Evolutionary conservation across 2,329 filamentous ascomycete genomes (phyloP).

Genomic region (Ampelomyces quisqualis): DNA sequence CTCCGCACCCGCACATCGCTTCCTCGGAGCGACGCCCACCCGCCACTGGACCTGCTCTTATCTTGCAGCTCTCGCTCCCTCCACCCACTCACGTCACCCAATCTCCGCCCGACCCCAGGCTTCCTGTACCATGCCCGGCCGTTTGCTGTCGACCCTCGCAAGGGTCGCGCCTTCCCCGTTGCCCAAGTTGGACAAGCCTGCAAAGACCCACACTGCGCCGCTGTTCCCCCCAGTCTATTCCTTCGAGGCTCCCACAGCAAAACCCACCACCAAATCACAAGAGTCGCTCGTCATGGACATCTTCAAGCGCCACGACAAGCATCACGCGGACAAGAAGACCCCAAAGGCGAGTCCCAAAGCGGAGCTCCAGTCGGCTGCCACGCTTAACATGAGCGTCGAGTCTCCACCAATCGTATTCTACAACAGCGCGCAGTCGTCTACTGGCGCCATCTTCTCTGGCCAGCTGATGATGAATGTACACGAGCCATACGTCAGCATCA

Average conservation of each 20-base stretch:
- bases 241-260: slow-evolving; percentile 32
- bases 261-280: slow-evolving; percentile 32
- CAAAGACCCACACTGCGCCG: slow-evolving; percentile 23
- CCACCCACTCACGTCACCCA: slow-evolving; percentile 16
- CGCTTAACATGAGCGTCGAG: slow-evolving; percentile 68
- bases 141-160: slow-evolving; percentile 37
- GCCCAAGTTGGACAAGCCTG: slow-evolving; percentile 27
- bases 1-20: slow-evolving; percentile 19
- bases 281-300: slow-evolving; percentile 44
- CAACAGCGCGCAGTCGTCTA: slow-evolving; percentile 70
- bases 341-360: slow-evolving; percentile 38
- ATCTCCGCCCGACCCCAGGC: slow-evolving; percentile 33
- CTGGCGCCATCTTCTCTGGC: slow-evolving; percentile 81
- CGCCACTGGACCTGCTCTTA: slow-evolving; percentile 22
- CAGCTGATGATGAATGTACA: slow-evolving; percentile 73
- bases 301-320: slow-evolving; percentile 42
- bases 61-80: slow-evolving; percentile 12
- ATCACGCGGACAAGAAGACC: slow-evolving; percentile 37
- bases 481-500: slow-evolving; percentile 64
- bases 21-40: slow-evolving; percentile 12
- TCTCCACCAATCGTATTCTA: slow-evolving; percentile 86
- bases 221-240: slow-evolving; percentile 41
- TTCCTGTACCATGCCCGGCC: slow-evolving; percentile 39
- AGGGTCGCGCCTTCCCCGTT: slow-evolving; percentile 37
- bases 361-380: slow-evolving; percentile 49